Evolutionary conservation across 768 basidiomycete species (phyloP), one percentile per base, ranked within the genome.

Genomic region (Galerina sulciceps): DNA sequence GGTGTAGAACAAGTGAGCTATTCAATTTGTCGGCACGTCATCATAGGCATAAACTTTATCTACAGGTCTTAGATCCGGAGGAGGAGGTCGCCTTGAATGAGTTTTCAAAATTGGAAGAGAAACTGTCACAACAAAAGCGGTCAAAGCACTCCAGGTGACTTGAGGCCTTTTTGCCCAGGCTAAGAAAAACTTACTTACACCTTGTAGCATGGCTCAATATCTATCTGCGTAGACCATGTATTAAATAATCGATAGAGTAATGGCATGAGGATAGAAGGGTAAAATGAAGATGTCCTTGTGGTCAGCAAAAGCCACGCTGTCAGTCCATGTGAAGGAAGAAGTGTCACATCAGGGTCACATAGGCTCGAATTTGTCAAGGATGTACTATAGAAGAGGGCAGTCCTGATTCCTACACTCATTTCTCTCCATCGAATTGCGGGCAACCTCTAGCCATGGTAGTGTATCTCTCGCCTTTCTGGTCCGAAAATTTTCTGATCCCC

Each of bases 21-120:
- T 42, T 46, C 23, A 48, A 31, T 41, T 36, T n/a, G 18, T 43
- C 48, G 26, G 4, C 26, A 5, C 45, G 17, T 56, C 57, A 56
- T 40, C 35, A 13, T 20, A 23, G 34, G 35, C 34, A 35, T 50
- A 10, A 49, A 47, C 9, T 34, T 49, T 10, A 52, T 42, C 5
- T 37, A 40, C 66, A 98, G 95, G 82, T 98, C 6, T 72, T 98
- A 50, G 96, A 94, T 67, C 85, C 90, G 63, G 97, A 99, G 65
- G 97, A 99, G 71, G 76, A 82, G 35, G 83, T 99, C 46, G 91
- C 96, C 0, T 69, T 93, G 61, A 85, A 88, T 60, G 97, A 97
- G 74, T 99, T 99, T 67, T 78, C 83, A 38, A 98, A 94, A 76
- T 82, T 97, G 2, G 94, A 96, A 71, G 69, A 88, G 67, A 85